A percentile compares a stretch with the other conserved stretches of the same genome.
These are phyloP conservation scores for Diaporthe destruens DNA, from an alignment of 2,329 filamentous ascomycete species.

Conservation along the genomic window DNA sequence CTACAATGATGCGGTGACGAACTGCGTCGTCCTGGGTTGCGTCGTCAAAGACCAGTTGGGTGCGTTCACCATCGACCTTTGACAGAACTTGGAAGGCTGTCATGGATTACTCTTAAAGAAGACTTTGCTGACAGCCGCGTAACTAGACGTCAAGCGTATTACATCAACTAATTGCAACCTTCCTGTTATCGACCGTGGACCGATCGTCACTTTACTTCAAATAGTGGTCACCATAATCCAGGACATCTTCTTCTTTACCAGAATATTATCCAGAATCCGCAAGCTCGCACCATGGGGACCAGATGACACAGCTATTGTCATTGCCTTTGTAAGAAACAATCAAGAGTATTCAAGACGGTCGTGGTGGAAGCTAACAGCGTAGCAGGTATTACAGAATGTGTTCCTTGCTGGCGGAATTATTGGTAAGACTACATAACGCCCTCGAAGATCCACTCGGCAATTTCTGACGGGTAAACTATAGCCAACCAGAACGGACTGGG, in stretches of 20 bases:
- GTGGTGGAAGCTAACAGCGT: neutral
- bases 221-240: slow-evolving; percentile 29
- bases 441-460: neutral
- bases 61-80: neutral
- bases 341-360: neutral
- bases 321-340: slow-evolving; percentile 10
- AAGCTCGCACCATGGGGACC: slow-evolving; percentile 26
- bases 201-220: slow-evolving; percentile 21
- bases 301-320: slow-evolving; percentile 27
- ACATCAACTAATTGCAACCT: slow-evolving; percentile 26
- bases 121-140: neutral
- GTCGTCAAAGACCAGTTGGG: slow-evolving; percentile 20
- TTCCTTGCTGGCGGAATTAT: slow-evolving; percentile 32
- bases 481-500: slow-evolving; percentile 28
- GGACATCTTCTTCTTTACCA: slow-evolving; percentile 26
- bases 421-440: neutral
- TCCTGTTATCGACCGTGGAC: slow-evolving; percentile 22
- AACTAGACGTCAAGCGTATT: slow-evolving; percentile 22
- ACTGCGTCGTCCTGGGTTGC: slow-evolving; percentile 24
- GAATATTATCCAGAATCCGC: neutral
- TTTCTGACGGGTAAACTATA: neutral
- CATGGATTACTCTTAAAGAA: neutral
- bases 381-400: slow-evolving; percentile 24
- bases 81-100: no score
- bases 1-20: slow-evolving; percentile 6